A percentile compares a stretch with the other conserved stretches of the same genome.
phyloP scores from a whole-genome alignment of 208 protist species.

The Porcisia deanei region DNA sequence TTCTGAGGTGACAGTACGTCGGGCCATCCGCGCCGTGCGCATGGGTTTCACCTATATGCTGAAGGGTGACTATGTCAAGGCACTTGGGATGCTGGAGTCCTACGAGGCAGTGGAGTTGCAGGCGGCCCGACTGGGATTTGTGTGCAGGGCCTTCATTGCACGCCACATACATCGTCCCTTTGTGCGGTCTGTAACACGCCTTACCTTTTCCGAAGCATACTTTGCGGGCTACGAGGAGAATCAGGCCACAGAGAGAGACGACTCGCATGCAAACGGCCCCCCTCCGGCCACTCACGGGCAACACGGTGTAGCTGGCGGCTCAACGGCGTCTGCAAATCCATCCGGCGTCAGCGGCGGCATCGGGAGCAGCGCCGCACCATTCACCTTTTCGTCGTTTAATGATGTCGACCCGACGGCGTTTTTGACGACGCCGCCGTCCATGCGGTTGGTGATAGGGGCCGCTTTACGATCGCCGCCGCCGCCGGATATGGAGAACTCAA shows the following conservation, averaged over 20 bases:
- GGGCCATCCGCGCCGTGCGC: conserved; percentile 33
- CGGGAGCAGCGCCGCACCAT: not conserved
- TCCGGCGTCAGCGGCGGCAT: not conserved
- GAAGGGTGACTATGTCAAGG: conserved; percentile 43
- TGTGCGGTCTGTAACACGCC: conserved; percentile 36
- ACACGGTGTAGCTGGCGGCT: not conserved
- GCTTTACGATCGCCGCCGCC: not conserved
- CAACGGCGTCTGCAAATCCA: not conserved
- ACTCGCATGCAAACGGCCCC: not conserved
- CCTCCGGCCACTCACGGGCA: not conserved
- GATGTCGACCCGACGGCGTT: conserved; percentile 1
- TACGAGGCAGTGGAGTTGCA: conserved; percentile 40
- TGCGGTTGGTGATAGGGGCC: conserved; percentile 12
- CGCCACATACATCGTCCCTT: conserved; percentile 43
- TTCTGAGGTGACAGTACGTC: conserved; percentile 21
- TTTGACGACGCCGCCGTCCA: conserved; percentile 8
- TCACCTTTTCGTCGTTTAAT: conserved; percentile 9
- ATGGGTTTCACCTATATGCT: conserved; percentile 53
- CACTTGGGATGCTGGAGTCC: conserved; percentile 30
- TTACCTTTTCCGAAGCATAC: conserved; percentile 25
- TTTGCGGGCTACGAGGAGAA: conserved; percentile 23
- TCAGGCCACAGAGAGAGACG: not conserved
- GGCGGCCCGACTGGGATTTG: conserved; percentile 32
- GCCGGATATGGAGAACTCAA: not conserved
- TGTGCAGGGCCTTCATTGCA: conserved; percentile 35